phyloP scores from a whole-genome alignment of 352 stramenopile species.

The Chloridella minuta region DNA sequence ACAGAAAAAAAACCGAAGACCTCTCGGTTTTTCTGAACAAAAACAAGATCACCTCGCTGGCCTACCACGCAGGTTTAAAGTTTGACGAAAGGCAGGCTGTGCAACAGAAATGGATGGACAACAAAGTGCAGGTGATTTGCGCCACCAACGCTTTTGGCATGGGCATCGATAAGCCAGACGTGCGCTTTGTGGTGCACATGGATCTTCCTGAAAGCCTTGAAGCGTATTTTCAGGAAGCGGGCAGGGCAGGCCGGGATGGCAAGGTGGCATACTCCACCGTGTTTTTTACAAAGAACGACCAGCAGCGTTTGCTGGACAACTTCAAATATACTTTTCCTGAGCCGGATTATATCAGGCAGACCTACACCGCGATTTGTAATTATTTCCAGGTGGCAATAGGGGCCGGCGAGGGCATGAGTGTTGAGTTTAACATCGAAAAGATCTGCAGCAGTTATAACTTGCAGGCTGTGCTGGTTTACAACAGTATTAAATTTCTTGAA shows the following conservation, averaged over 20 bases:
- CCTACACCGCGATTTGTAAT: neutral
- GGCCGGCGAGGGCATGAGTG: neutral
- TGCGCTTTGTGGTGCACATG: conserved; percentile 47
- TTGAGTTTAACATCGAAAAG: neutral
- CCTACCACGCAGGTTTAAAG: conserved; percentile 25
- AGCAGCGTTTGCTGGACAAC: neutral
- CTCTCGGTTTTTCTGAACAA: neutral
- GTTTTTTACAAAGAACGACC: neutral
- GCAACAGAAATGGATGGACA: conserved; percentile 17
- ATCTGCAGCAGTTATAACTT: neutral
- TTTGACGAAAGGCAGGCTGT: conserved; percentile 14
- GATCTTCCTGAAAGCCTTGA: conserved; percentile 53
- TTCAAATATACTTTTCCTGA: neutral
- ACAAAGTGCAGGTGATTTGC: conserved; percentile 28
- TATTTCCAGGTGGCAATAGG: neutral
- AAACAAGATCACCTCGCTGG: neutral
- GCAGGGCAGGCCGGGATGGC: conserved; percentile 64
- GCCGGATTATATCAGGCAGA: neutral
- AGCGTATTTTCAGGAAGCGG: conserved; percentile 77
- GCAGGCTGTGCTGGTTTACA: neutral
- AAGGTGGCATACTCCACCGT: conserved; percentile 21
- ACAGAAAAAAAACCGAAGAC: conserved; percentile 13
- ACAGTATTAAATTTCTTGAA: neutral
- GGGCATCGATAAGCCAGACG: conserved; percentile 54
- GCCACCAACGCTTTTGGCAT: conserved; percentile 53